Percentiles rank a stretch among this genome's conserved stretches.
Evolutionary conservation across 441 rosid species (phyloP).

Genomic region (Rhodomyrtus psidioides): DNA sequence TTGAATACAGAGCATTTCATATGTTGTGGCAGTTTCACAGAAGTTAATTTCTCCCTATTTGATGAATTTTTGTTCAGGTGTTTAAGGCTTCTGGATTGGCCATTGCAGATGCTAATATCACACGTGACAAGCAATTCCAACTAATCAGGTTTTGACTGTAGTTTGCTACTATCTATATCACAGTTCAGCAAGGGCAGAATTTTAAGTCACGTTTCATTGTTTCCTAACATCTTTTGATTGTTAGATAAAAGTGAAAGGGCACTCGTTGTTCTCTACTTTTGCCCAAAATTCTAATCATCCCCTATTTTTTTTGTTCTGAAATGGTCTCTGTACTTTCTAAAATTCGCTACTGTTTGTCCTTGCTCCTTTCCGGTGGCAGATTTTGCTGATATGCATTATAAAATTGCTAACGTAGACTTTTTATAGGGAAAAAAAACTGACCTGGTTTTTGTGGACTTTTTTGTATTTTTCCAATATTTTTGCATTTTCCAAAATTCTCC

Average conservation of each 20-base stretch:
- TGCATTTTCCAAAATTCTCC: background rate
- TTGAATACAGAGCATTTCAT: background rate
- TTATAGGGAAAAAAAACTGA: background rate
- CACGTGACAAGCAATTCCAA: conserved; percentile 83
- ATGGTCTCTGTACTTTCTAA: background rate
- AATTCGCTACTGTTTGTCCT: background rate
- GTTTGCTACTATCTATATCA: background rate
- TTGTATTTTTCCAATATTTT: background rate
- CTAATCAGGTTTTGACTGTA: conserved; percentile 69
- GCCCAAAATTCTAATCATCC: background rate
- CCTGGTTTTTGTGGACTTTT: background rate
- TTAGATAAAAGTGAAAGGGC: background rate
- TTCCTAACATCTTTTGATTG: background rate
- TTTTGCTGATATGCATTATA: background rate
- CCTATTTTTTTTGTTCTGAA: background rate
- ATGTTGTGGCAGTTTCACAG: background rate
- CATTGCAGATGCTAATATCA: conserved; percentile 57
- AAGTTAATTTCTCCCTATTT: conserved; percentile 5
- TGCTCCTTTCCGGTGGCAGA: background rate
- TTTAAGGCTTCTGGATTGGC: conserved; percentile 75
- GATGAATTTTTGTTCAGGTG: conserved; percentile 36
- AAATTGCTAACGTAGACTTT: background rate
- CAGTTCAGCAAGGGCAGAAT: background rate
- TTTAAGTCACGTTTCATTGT: background rate
- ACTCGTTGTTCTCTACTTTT: background rate